These are phyloP conservation scores for Ulmus americana DNA, from an alignment of 331 rosid genomes.

Conservation along the genomic window DNA sequence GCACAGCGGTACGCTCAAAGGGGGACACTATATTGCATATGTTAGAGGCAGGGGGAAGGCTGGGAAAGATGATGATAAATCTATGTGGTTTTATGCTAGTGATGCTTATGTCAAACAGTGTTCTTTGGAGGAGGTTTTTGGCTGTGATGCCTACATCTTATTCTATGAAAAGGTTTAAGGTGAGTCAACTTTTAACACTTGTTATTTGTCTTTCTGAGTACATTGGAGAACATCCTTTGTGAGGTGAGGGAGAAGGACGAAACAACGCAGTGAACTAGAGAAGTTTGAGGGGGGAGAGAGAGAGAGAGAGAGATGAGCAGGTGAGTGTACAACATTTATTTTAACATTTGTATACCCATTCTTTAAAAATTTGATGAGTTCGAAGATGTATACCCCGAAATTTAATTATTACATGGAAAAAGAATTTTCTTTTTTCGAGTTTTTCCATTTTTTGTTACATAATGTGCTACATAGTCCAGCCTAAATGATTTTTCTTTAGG, in stretches of 20 bases:
- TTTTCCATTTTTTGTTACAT: background rate
- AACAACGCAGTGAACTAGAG: background rate
- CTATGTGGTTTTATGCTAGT: slow-evolving; percentile 75
- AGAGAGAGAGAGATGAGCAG: slow-evolving; percentile 20
- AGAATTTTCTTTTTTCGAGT: slow-evolving; percentile 2
- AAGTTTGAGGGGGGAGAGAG: slow-evolving; percentile 2
- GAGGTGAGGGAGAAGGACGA: slow-evolving; percentile 21
- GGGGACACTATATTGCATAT: slow-evolving; percentile 88
- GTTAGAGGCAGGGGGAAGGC: slow-evolving; percentile 63
- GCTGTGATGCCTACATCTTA: slow-evolving; percentile 74
- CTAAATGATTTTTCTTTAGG: too few species aligned
- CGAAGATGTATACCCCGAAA: slow-evolving; percentile 37
- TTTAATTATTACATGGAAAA: slow-evolving; percentile 19
- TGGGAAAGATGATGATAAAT: slow-evolving; percentile 32
- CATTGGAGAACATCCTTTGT: slow-evolving; percentile 9
- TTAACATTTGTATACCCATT: slow-evolving; percentile 50
- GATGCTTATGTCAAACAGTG: slow-evolving; percentile 61
- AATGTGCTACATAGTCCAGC: too few species aligned
- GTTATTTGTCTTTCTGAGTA: background rate
- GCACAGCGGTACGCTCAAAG: slow-evolving; percentile 81
- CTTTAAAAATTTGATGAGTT: slow-evolving; percentile 45
- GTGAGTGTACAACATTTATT: slow-evolving; percentile 39
- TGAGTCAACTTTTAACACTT: slow-evolving; percentile 14
- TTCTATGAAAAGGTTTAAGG: slow-evolving; percentile 63
- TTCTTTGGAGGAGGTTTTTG: slow-evolving; percentile 65